Base-by-base conservation (phyloP, 2,329 filamentous ascomycete genomes). In the Talaromyces sp. region DNA sequence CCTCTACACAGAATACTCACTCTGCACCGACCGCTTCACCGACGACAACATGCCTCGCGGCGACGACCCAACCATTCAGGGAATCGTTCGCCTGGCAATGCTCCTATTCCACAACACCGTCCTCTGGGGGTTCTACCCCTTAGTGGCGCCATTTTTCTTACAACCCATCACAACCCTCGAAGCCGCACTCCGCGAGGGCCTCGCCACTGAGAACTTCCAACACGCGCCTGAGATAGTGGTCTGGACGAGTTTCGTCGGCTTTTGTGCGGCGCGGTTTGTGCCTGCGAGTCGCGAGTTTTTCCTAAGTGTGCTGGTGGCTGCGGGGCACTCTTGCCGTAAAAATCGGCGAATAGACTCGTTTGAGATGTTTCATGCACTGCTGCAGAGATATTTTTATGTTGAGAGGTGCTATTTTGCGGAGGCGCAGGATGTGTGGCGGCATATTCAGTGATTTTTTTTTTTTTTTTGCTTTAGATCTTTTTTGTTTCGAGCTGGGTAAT, bases 71-170 rank as follows among this genome's bases (percentile, higher is more conserved):
- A 70, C 72, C 6, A 73, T 75, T 55, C 73, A 76, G 61, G 74
- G 74, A 51, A 74, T 72, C 60, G 68, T 70, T 22, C 74, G 74
- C n/a, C 70, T 76, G 9, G 73, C 72, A 25, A 71, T 71, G 55
- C 67, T 77, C 3, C 62, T 75, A 1, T 77, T 74, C 69, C 74
- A 77, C 67, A 76, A 76, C 66, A 73, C 67, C 47, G 65, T 69
- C 25, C 75, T 76, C 61, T 77, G 74, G 74, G 70, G 68, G 55
- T 76, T 76, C 59, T 76, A 76, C 62, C 74, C 74, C 0, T 65
- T 68, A 54, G 64, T 75, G 19, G 73, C 64, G 2, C 72, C 72
- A 1, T 65, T 77, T 0, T 72, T 77, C 19, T 70, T 71, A 10
- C 70, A 71, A 56, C 74, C 74, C 0, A 70, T 77, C 27, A 63